Evolutionary conservation across 2,329 filamentous ascomycete genomes (phyloP), one percentile per base, ranked within the genome.

Genomic region (Cytospora leucostoma): DNA sequence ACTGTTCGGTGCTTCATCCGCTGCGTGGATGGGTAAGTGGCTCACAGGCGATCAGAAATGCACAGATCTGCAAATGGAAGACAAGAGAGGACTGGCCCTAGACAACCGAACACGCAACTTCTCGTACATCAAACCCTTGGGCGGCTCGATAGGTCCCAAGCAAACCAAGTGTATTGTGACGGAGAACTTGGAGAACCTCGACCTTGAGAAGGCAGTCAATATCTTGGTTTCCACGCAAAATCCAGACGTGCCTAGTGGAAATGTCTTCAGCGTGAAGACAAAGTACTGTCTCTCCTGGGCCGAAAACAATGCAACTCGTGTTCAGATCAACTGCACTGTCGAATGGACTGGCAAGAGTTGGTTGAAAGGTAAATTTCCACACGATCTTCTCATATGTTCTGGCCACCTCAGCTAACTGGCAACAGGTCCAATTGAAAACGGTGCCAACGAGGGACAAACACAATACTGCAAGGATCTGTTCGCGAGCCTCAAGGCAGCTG

Each of bases 331-430:
- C 68, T 97, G 92, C 74, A 89, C 88, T 2, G 91, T 97, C 51
- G 96, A 99, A 72, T 99, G 96, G 96, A 89, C 89, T 4, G 93
- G 93, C 70, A 99, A 98, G 82, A 97, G 93, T 79, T 99, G 95
- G 95, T 79, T 99, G 53, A 97, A 95, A 80, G 92, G 93, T 96
- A 80, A 37, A n/a, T 15, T 40, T 17, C 19, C 52, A 33, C 55
- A 34, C 55, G 61, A 27, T 7, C 7, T 53, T 55, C 44, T 58
- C 67, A 37, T 67, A 61, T 38, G 53, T 34, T 56, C 0, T 38
- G 33, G 17, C 8, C 44, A 21, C n/a, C 17, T 6, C 17, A 40
- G 35, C 53, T 47, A 56, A 59, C 51, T 40, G 35, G 52, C 1
- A n/a, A 52, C 19, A 97, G 93, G 91, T 67, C 91, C 95, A 2